phyloP scores from a whole-genome alignment of 2,329 filamentous ascomycete genomes.

The Aaosphaeria pasadenensis region DNA sequence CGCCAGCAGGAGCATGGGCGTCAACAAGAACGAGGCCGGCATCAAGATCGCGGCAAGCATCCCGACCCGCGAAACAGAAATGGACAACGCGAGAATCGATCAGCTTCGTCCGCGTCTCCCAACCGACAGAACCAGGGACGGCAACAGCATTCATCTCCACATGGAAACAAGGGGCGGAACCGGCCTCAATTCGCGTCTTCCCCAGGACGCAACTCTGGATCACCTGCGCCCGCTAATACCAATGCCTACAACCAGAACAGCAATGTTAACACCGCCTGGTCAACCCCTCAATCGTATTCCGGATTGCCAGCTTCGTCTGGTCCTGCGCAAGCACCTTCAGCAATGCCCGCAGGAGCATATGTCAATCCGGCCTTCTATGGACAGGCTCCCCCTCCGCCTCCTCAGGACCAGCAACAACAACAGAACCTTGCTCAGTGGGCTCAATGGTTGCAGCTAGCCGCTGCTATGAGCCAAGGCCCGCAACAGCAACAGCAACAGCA shows the following conservation, averaged over 20 bases:
- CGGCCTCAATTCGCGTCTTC: conserved; percentile 4
- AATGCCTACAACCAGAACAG: conserved; percentile 11
- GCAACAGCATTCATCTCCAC: conserved; percentile 8
- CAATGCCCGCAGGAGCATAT: conserved; percentile 23
- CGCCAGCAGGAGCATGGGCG: conserved; percentile 3
- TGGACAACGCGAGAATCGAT: conserved; percentile 12
- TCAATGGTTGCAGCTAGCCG: conserved; percentile 13
- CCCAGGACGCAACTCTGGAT: conserved; percentile 14
- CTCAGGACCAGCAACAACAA: conserved; percentile 9
- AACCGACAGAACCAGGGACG: conserved; percentile 19
- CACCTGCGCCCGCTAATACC: conserved; percentile 17
- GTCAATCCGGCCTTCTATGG: conserved; percentile 31
- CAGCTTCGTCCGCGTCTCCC: conserved; percentile 22
- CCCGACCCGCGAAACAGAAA: background rate
- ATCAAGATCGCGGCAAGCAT: background rate
- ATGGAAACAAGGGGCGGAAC: background rate
- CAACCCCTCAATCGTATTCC: conserved; percentile 1
- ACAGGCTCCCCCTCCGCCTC: background rate
- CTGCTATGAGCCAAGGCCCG: conserved; percentile 6
- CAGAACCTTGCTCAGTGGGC: conserved; percentile 12
- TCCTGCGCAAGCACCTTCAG: conserved; percentile 2
- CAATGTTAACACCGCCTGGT: conserved; percentile 7
- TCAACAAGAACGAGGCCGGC: conserved; percentile 11
- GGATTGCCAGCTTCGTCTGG: background rate
- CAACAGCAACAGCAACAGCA: conserved; percentile 17